A percentile compares a stretch with the other conserved stretches of the same genome.
phyloP scores from a whole-genome alignment of 2,329 filamentous ascomycete species.

The Didymella lethalis region DNA sequence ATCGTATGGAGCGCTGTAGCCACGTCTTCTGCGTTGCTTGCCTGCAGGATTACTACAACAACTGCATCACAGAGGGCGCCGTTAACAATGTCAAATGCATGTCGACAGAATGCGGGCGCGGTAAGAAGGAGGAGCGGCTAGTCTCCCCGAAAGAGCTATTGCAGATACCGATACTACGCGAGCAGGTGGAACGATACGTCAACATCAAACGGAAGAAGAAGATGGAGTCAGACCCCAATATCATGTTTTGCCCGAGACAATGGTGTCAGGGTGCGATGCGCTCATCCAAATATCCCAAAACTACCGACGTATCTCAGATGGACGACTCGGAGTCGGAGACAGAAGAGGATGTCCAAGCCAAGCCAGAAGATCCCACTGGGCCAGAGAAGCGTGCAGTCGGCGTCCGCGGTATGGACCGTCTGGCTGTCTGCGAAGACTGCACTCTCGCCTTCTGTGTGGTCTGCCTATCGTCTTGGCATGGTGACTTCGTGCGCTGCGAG shows the following conservation, averaged over 20 bases:
- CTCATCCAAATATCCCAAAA: constrained; percentile 60
- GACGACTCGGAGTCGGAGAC: constrained; percentile 53
- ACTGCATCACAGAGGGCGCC: constrained; percentile 85
- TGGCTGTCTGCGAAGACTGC: constrained; percentile 82
- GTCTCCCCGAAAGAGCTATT: constrained; percentile 83
- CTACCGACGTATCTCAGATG: constrained; percentile 51
- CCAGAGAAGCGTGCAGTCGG: constrained; percentile 42
- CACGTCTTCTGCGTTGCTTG: constrained; percentile 94
- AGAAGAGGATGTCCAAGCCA: constrained; percentile 30
- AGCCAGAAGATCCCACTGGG: constrained; percentile 15
- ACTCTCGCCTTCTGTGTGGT: constrained; percentile 79
- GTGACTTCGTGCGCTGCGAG: constrained; percentile 78
- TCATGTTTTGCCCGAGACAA: constrained; percentile 87
- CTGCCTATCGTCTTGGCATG: constrained; percentile 89
- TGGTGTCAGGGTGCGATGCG: constrained; percentile 92
- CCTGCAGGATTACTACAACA: constrained; percentile 87
- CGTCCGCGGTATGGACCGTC: constrained; percentile 67
- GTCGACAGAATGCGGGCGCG: constrained; percentile 73
- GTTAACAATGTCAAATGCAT: constrained; percentile 81
- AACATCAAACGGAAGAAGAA: constrained; percentile 90
- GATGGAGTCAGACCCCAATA: constrained; percentile 89
- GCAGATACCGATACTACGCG: constrained; percentile 61
- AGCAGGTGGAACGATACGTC: constrained; percentile 84
- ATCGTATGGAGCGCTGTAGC: constrained; percentile 81
- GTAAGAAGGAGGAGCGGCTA: constrained; percentile 62